Conservation (phyloP, 2,329 filamentous ascomycete genomes). For the Diaporthe sp. region DNA sequence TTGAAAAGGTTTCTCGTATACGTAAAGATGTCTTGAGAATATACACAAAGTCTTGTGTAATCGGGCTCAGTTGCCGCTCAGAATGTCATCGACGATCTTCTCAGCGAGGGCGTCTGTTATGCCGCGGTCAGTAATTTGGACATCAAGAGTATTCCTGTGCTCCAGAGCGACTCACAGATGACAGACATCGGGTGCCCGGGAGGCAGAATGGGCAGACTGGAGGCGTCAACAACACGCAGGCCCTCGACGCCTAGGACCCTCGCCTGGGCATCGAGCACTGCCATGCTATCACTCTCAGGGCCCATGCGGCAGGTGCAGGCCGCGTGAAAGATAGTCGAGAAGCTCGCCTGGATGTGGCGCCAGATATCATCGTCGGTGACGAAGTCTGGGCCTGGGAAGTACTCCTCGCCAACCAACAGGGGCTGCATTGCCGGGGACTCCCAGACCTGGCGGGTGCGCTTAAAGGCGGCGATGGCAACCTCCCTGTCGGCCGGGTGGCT, state of each 20-base stretch:
- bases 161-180: background rate
- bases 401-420: constrained; percentile 40
- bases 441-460: constrained; percentile 35
- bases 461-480: constrained; percentile 39
- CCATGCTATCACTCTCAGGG: background rate
- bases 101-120: constrained; percentile 12
- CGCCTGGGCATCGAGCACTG: constrained; percentile 12
- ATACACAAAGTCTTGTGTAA: background rate
- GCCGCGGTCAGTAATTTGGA: background rate
- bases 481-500: constrained; percentile 11
- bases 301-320: constrained; percentile 51
- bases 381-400: constrained; percentile 46
- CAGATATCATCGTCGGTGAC: constrained; percentile 50
- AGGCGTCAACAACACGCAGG: constrained; percentile 24
- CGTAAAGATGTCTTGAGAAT: background rate
- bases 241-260: constrained; percentile 24
- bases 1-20: background rate
- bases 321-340: constrained; percentile 47
- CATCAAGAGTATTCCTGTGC: too few relatives aligned
- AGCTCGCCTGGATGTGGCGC: constrained; percentile 37
- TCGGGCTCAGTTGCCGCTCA: background rate
- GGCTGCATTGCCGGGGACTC: constrained; percentile 35
- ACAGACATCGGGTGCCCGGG: constrained; percentile 25
- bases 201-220: background rate
- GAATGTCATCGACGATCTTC: constrained; percentile 18